A percentile compares a stretch with the other conserved stretches of the same genome.
Conservation (phyloP, 345 rosid genomes). For the Corchorus olitorius region DNA sequence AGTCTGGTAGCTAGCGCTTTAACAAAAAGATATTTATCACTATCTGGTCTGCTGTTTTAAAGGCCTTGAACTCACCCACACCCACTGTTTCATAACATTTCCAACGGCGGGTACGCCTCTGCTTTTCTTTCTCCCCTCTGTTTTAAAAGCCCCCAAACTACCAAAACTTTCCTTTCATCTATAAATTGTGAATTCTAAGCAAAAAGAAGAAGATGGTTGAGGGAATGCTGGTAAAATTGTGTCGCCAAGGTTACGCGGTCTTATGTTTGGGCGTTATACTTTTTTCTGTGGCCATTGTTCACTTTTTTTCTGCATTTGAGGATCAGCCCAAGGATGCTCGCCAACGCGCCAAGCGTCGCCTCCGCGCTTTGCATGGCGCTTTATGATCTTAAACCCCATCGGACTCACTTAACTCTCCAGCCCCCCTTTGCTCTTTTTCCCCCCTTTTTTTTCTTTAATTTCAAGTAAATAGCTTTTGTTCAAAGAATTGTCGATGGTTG, state of each 20-base stretch:
- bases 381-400: neutral
- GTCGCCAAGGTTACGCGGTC: conserved; percentile 41
- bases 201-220: conserved; percentile 6
- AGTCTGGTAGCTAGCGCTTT: neutral
- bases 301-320: conserved; percentile 9
- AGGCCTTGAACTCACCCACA: neutral
- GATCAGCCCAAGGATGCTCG: neutral
- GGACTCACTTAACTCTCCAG: neutral
- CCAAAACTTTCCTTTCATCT: neutral
- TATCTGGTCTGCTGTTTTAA: too few relatives aligned
- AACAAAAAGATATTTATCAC: neutral
- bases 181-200: too few relatives aligned
- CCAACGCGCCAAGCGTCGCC: conserved; percentile 23
- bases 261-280: conserved; percentile 34
- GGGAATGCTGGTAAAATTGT: conserved; percentile 34
- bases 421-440: neutral
- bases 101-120: neutral
- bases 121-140: neutral
- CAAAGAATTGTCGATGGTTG: neutral
- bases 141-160: neutral
- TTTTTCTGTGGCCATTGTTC: conserved; percentile 29
- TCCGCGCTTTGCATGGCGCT: conserved; percentile 35
- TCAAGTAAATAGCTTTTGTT: neutral
- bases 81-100: neutral
- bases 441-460: neutral